Base-by-base conservation (phyloP, 148 eudicot genomes). In the Simmondsia chinensis region DNA sequence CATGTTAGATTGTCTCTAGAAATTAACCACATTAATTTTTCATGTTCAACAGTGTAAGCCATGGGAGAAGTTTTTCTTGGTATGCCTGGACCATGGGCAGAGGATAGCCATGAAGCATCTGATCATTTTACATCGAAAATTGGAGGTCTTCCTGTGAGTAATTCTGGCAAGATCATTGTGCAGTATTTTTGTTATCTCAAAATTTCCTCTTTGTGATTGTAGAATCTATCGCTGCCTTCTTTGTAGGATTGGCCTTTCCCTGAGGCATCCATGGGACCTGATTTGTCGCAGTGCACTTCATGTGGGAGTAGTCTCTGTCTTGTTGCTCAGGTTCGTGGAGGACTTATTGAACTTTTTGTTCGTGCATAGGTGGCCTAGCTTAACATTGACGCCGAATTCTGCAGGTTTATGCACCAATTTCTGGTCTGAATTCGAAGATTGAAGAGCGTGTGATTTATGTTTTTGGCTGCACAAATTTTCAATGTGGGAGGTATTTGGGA, bases 1-100 rank as follows among this genome's bases (percentile, higher is more conserved):
- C n/a, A n/a, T n/a, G n/a, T n/a, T n/a, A n/a, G n/a, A n/a, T n/a
- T 29, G 9, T 28, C 9, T 28, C 6, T 5, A 9, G 9, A 28
- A 28, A 28, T 40, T 3, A 17, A 18, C 19, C 10, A 18, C 9
- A 18, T 22, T 13, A 4, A 7, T 50, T 34, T 26, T 37, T 42
- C 12, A 54, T 32, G 15, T 60, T 25, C 20, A 18, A 46, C 24
- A 9, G 38, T 10, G 15, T 23, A 33, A 64, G 59, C 25, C 31
- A 84, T 80, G 94, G 68, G 48, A 15, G 66, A 67, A 52, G 74
- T 80, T 9, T 42, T 59, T 43, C 60, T 89, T 49, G 97, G 93
- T 12, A 62, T 89, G 58, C 97, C 97, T 8, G 97, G 97, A 26
- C 65, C 72, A 32, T 89, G 97, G 97, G 97, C 97, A 16, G 79